A percentile compares a stretch with the other conserved stretches of the same genome.
phyloP scores from a whole-genome alignment of 495 filamentous ascomycete species.

The Tuber melanosporum region DNA sequence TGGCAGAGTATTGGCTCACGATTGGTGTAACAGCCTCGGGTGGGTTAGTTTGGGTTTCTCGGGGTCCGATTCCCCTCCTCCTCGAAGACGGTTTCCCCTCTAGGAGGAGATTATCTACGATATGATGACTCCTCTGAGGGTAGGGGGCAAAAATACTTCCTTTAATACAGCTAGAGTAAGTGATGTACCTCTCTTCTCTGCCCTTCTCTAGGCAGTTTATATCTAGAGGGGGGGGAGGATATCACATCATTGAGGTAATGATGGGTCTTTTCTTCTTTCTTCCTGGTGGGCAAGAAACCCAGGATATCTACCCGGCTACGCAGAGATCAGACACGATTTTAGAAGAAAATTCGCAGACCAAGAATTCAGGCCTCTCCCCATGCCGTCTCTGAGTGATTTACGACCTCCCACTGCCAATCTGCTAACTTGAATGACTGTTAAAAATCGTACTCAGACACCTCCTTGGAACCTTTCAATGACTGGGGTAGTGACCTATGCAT shows the following conservation, averaged over 20 bases:
- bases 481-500: no score
- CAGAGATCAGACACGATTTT: neutral
- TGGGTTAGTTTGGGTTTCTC: neutral
- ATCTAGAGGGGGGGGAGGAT: neutral
- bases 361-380: neutral
- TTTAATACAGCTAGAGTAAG: neutral
- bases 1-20: neutral
- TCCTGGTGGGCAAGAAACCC: neutral
- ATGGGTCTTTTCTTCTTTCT: neutral
- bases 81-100: neutral
- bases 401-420: neutral
- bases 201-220: neutral
- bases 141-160: neutral
- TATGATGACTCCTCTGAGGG: neutral
- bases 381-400: neutral
- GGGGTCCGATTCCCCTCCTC: neutral
- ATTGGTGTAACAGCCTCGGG: no score
- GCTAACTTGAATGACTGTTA: neutral
- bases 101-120: neutral
- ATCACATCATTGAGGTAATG: neutral
- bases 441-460: neutral
- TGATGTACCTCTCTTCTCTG: neutral
- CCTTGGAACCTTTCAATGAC: neutral
- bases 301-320: neutral
- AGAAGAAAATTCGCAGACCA: neutral